Base-by-base conservation (phyloP, 192 early-diverging fungal genomes). In the Coemansia sp. region DNA sequence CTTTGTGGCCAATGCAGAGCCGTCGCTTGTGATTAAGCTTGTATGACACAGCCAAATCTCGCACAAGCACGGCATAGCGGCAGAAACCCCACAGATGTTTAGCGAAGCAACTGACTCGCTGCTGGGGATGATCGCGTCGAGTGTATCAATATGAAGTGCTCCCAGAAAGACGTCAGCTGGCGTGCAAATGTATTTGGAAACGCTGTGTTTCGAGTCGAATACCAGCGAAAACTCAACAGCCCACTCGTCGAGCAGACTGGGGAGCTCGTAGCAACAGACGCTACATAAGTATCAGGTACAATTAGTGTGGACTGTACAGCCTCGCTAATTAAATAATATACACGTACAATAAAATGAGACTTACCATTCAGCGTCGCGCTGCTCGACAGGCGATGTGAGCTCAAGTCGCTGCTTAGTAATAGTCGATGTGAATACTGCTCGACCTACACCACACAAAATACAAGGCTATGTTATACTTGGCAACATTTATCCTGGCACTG, bases 1-100 rank as follows among this genome's bases (percentile, higher is more conserved):
- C 31, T 27, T 38, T 12, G 46, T 15, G n/a, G 77, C 73, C 31
- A 68, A 46, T 19, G 21, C 44, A 38, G 57, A 2, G 19, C 17
- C 44, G 11, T 41, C 41, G 2, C 5, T 37, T 42, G 36, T 21
- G 0, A 41, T 21, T 7, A 9, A 21, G 23, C 37, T 39, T 63
- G 46, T n/a, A 9, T 62, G 62, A 8, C 19, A 59, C 17, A 80
- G 62, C 78, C 78, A 81, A 44, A 76, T 57, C 38, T 76, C 78
- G 51, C 78, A 73, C 45, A 73, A 5, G 34, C 66, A 65, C 12
- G 66, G 74, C 34, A 50, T 32, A 8, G 17, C 39, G 7, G 15
- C 31, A 2, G 23, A 21, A 17, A 9, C 2, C 53, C 4, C 15
- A 46, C 23, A 8, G 4, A 2, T 27, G 19, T 39, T 39, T 19